Percentiles rank a stretch among this genome's conserved stretches.
phyloP scores from a whole-genome alignment of 1,284 basidiomycete genomes.

The Cystobasidiaceae sp. region DNA sequence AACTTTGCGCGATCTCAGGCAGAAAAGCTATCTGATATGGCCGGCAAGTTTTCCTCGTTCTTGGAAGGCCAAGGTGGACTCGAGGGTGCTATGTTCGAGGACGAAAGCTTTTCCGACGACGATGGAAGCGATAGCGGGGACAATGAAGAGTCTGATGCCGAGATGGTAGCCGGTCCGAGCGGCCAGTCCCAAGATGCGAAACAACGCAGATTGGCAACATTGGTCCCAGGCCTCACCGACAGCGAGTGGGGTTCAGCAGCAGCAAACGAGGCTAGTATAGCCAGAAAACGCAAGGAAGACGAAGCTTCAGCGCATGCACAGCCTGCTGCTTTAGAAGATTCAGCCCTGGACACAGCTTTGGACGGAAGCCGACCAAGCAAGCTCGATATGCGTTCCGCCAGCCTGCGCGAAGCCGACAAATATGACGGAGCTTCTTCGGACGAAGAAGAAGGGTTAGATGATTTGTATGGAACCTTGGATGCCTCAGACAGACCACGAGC shows the following conservation, averaged over 20 bases:
- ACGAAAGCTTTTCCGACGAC: constrained; percentile 45
- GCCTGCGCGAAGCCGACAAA: constrained; percentile 34
- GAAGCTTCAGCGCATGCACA: not conserved
- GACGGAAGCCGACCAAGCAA: not conserved
- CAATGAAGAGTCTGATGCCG: constrained; percentile 43
- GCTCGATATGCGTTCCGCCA: constrained; percentile 1
- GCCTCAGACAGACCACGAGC: constrained; percentile 31
- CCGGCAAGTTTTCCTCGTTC: constrained; percentile 76
- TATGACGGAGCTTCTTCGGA: constrained; percentile 39
- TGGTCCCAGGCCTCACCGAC: constrained; percentile 47
- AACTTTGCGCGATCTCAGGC: constrained; percentile 66
- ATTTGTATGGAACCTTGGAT: constrained; percentile 14
- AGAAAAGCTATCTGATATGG: too few species aligned
- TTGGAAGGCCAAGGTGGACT: constrained; percentile 79
- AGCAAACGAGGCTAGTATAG: constrained; percentile 42
- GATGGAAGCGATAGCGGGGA: constrained; percentile 45
- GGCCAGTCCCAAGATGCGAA: constrained; percentile 44
- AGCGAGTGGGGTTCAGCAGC: constrained; percentile 50
- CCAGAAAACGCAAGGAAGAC: constrained; percentile 45
- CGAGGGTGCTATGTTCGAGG: constrained; percentile 77
- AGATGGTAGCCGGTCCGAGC: constrained; percentile 49
- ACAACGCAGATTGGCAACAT: constrained; percentile 44
- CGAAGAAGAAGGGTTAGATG: constrained; percentile 34
- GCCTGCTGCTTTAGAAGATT: not conserved
- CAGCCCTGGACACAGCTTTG: not conserved